Evolutionary conservation across 371 early-diverging fungal species (phyloP).

Genomic region (Conidiobolus incongruus): DNA sequence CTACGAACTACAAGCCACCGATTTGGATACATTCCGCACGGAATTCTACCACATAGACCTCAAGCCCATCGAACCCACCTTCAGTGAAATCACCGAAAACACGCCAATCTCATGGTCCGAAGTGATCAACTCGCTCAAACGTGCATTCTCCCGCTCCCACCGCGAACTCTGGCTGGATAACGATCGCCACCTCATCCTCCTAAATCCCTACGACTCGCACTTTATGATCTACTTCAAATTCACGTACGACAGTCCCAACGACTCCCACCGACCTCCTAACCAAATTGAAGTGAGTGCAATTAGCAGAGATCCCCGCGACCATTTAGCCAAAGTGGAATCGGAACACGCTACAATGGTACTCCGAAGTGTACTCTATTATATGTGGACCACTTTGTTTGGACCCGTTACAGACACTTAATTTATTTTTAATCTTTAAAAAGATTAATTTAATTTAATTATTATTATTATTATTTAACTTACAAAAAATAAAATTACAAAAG

Average conservation of each 20-base stretch:
- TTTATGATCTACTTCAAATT: slow-evolving; percentile 1
- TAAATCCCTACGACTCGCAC: not conserved
- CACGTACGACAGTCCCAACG: no score
- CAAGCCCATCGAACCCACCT: not conserved
- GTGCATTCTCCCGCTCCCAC: not conserved
- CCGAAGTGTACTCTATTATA: not conserved
- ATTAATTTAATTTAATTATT: no score
- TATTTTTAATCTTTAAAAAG: no score
- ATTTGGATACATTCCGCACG: not conserved
- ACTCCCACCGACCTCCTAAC: not conserved
- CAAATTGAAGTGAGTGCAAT: not conserved
- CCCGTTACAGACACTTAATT: no score
- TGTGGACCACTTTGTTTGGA: not conserved
- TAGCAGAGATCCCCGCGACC: not conserved
- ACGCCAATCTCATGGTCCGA: not conserved
- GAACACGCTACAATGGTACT: slow-evolving; percentile 1
- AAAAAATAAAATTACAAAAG: no score
- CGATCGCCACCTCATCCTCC: not conserved
- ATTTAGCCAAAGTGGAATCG: not conserved
- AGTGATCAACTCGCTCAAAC: not conserved
- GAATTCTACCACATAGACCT: slow-evolving; percentile 2
- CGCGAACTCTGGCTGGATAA: not conserved
- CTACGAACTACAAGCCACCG: not conserved
- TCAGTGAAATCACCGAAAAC: not conserved
- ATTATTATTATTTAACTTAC: no score